A percentile compares a stretch with the other conserved stretches of the same genome.
Conservation (phyloP, 805 yeast genomes). For the Starmerella sirachaensis region DNA sequence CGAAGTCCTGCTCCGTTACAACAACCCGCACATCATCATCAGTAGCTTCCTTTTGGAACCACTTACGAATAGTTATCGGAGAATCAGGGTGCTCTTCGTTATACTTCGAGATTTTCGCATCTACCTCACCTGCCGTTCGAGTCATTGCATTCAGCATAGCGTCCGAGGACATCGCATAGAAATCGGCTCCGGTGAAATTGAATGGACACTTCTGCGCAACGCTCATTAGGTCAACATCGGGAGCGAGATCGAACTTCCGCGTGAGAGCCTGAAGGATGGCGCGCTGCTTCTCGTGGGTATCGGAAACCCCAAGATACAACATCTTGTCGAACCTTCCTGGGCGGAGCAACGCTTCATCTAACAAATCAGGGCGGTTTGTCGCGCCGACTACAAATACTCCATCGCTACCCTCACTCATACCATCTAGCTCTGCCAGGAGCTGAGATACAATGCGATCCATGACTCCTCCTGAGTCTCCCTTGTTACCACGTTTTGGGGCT, state of each 20-base stretch:
- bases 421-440: conserved; percentile 85
- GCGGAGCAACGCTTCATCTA: conserved; percentile 86
- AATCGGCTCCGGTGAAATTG: conserved; percentile 96
- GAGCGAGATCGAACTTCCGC: conserved; percentile 50
- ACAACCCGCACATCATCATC: conserved; percentile 53
- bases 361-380: conserved; percentile 87
- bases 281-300: conserved; percentile 76
- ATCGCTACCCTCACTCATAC: conserved; percentile 72
- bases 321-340: conserved; percentile 94
- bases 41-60: conserved; percentile 77
- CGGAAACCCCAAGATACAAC: conserved; percentile 86
- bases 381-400: conserved; percentile 99
- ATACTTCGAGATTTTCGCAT: conserved; percentile 43
- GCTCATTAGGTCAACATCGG: conserved; percentile 43
- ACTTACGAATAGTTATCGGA: conserved; percentile 59
- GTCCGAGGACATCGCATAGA: conserved; percentile 90
- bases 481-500: conserved; percentile 96
- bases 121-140: conserved; percentile 67
- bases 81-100: conserved; percentile 33
- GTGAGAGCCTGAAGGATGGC: conserved; percentile 82
- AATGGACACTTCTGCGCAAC: conserved; percentile 68
- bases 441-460: conserved; percentile 98
- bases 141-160: conserved; percentile 96
- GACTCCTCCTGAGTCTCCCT: conserved; percentile 98
- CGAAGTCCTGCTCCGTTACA: conserved; percentile 63